A percentile compares a stretch with the other conserved stretches of the same genome.
Evolutionary conservation across 1,284 basidiomycete genomes (phyloP).

Genomic region (Abortiporus biennis): DNA sequence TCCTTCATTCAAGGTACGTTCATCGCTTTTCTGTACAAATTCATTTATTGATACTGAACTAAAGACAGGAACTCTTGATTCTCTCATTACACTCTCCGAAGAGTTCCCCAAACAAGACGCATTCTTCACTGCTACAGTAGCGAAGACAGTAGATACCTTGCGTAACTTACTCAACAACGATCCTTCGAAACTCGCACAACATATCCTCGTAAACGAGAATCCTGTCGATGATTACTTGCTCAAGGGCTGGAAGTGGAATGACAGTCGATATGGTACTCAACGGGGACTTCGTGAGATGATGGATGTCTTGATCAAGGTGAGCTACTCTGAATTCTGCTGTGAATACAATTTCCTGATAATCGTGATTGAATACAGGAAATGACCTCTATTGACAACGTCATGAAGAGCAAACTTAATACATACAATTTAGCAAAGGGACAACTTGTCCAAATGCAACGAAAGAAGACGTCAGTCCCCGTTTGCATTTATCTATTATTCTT

Average conservation of each 20-base stretch:
- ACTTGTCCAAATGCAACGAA: slow-evolving; percentile 90
- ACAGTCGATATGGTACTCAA: slow-evolving; percentile 80
- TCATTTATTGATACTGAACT: slow-evolving; percentile 2
- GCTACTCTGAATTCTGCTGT: no score
- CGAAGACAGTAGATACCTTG: slow-evolving; percentile 93
- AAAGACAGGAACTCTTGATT: slow-evolving; percentile 93
- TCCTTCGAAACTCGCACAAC: slow-evolving; percentile 75
- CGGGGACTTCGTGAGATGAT: slow-evolving; percentile 77
- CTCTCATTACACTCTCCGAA: slow-evolving; percentile 87
- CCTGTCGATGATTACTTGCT: slow-evolving; percentile 80
- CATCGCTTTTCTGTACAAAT: no score
- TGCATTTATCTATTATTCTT: background rate
- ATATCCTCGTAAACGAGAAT: slow-evolving; percentile 80
- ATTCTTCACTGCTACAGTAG: slow-evolving; percentile 83
- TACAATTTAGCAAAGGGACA: slow-evolving; percentile 96
- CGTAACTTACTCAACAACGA: slow-evolving; percentile 91
- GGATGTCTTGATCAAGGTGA: slow-evolving; percentile 77
- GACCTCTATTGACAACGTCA: slow-evolving; percentile 82
- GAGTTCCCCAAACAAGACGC: slow-evolving; percentile 88
- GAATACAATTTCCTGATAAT: slow-evolving; percentile 16
- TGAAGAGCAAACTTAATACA: slow-evolving; percentile 86
- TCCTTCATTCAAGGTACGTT: slow-evolving; percentile 71
- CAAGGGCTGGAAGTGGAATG: slow-evolving; percentile 83
- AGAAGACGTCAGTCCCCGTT: slow-evolving; percentile 68
- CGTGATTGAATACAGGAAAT: slow-evolving; percentile 73